A percentile compares a stretch with the other conserved stretches of the same genome.
Conservation (phyloP, 768 basidiomycete species). For the Rhizopogon roseolus region DNA sequence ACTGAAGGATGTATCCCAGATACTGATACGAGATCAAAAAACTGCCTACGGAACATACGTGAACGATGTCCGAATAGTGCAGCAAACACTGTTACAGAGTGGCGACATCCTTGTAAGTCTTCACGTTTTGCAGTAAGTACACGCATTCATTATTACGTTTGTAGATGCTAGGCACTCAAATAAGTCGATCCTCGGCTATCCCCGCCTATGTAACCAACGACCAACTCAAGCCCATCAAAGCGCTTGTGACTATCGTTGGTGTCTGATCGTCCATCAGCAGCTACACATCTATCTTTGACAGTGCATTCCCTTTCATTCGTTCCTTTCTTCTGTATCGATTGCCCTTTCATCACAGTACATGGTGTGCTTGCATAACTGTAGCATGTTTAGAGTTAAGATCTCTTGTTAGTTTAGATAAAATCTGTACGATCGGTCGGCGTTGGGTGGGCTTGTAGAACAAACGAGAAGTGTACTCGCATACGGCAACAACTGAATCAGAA, state of each 20-base stretch:
- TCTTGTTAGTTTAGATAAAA: neutral
- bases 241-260: conserved; percentile 32
- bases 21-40: conserved; percentile 43
- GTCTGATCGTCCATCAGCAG: conserved; percentile 12
- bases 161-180: conserved; percentile 37
- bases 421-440: neutral
- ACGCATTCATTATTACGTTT: conserved; percentile 7
- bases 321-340: neutral
- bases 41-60: conserved; percentile 45
- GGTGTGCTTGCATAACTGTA: neutral
- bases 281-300: neutral
- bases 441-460: neutral
- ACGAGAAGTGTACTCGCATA: neutral
- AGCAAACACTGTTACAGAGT: conserved; percentile 31
- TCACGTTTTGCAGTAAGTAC: neutral
- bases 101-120: conserved; percentile 42
- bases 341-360: too few species aligned
- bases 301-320: too few species aligned
- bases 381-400: neutral
- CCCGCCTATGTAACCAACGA: conserved; percentile 35
- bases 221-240: conserved; percentile 43
- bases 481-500: neutral
- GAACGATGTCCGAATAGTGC: conserved; percentile 37
- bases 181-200: conserved; percentile 35
- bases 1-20: conserved; percentile 23